Percentiles rank a stretch among this genome's conserved stretches.
phyloP scores from a whole-genome alignment of 257 asterid species.

The Rhazya stricta region DNA sequence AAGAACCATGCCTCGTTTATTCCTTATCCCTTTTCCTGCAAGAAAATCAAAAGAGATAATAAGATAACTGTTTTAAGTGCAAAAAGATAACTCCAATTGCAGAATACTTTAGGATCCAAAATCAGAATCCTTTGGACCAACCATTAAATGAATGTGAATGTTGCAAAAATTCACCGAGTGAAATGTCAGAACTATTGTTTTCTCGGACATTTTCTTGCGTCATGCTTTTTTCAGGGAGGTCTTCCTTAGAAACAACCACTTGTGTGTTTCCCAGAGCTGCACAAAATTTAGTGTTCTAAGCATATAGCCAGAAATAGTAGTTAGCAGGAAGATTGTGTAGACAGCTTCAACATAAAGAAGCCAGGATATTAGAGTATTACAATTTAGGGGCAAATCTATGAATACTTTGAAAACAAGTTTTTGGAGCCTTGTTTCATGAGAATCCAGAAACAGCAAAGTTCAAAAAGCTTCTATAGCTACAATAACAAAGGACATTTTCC shows the following conservation, averaged over 20 bases:
- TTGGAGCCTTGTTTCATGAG: no score
- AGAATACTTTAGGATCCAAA: background rate
- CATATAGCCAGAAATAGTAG: no score
- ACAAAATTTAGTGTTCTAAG: background rate
- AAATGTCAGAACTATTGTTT: constrained; percentile 40
- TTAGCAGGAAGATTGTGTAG: background rate
- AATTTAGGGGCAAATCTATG: background rate
- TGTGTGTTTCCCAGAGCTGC: constrained; percentile 73
- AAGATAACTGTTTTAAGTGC: background rate
- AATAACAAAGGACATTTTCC: background rate
- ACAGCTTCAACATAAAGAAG: background rate
- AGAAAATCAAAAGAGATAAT: background rate
- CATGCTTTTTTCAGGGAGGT: constrained; percentile 46
- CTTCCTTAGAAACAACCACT: constrained; percentile 61
- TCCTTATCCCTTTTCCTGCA: constrained; percentile 64
- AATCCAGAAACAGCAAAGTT: background rate
- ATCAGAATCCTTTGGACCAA: constrained; percentile 24
- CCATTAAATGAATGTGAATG: constrained; percentile 72
- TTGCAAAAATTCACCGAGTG: constrained; percentile 67
- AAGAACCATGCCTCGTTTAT: constrained; percentile 72
- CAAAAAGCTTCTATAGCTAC: background rate
- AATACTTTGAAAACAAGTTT: background rate
- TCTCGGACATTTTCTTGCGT: constrained; percentile 34
- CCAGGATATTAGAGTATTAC: background rate
- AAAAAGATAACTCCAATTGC: background rate